Conservation (phyloP, 306 rosid genomes). For the Vigna reflexopilosa region DNA sequence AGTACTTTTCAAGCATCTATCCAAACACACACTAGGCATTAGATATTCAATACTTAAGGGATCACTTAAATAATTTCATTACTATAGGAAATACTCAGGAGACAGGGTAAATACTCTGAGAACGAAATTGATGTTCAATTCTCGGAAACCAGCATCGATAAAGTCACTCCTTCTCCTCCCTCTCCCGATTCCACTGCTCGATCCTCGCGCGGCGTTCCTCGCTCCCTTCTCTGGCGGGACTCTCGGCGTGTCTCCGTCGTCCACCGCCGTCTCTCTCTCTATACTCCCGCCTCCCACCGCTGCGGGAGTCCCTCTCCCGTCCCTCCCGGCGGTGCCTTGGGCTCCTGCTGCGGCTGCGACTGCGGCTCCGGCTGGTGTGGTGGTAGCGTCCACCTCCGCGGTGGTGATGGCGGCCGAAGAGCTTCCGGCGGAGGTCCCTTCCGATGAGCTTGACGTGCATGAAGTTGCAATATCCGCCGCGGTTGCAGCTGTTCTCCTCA, state of each 20-base stretch:
- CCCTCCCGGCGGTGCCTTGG: constrained; percentile 54
- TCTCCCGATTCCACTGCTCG: constrained; percentile 79
- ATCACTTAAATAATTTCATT: not conserved
- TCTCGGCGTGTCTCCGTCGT: constrained; percentile 51
- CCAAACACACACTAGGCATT: too few relatives aligned
- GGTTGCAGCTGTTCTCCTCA: constrained; percentile 76
- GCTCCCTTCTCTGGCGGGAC: constrained; percentile 69
- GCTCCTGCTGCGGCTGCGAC: constrained; percentile 47
- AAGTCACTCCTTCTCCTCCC: constrained; percentile 57
- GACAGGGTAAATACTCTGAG: not conserved
- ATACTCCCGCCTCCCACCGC: constrained; percentile 19
- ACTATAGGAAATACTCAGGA: not conserved
- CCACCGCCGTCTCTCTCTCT: constrained; percentile 41
- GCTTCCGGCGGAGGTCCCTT: constrained; percentile 62
- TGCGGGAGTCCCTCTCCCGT: constrained; percentile 39
- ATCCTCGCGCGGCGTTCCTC: constrained; percentile 82
- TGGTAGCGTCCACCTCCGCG: constrained; percentile 8
- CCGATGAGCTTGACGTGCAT: constrained; percentile 81
- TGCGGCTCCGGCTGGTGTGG: constrained; percentile 46
- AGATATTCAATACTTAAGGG: not conserved
- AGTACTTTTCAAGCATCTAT: too few relatives aligned
- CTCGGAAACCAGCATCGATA: not conserved
- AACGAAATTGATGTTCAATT: not conserved
- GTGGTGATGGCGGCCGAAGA: constrained; percentile 54
- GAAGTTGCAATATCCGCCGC: constrained; percentile 80